Conservation (phyloP, 495 filamentous ascomycete genomes). For the Neurospora pannonica region DNA sequence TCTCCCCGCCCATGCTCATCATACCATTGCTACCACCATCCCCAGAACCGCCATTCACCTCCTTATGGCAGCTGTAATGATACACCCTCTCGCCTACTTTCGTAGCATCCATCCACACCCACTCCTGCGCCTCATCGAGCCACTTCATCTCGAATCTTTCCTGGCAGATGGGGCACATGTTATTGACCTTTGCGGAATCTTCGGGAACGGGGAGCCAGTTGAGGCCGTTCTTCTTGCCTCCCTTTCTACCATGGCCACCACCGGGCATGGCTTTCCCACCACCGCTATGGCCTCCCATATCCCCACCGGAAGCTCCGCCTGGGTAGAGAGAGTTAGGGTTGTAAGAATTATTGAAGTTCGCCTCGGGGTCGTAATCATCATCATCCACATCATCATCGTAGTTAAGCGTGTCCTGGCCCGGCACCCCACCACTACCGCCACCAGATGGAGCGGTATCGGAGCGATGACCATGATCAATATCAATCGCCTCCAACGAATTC, state of each 20-base stretch:
- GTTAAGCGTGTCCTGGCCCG: background rate
- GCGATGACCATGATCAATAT: slow-evolving; percentile 40
- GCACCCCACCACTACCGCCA: background rate
- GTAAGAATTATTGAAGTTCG: background rate
- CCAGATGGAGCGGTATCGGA: background rate
- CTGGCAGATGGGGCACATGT: slow-evolving; percentile 84
- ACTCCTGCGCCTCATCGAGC: slow-evolving; percentile 87
- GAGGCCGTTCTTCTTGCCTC: background rate
- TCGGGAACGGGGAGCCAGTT: slow-evolving; percentile 75
- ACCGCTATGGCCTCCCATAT: too few relatives aligned
- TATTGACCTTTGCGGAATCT: slow-evolving; percentile 50
- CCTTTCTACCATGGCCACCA: background rate
- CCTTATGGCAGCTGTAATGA: slow-evolving; percentile 81
- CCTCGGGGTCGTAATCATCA: background rate
- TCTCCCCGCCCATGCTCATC: background rate
- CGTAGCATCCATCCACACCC: slow-evolving; percentile 91
- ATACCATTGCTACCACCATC: slow-evolving; percentile 32
- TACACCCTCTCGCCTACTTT: slow-evolving; percentile 71
- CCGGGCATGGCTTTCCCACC: background rate
- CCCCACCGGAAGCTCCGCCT: too few relatives aligned
- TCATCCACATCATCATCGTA: background rate
- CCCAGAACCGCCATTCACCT: slow-evolving; percentile 52
- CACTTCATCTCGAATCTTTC: slow-evolving; percentile 84
- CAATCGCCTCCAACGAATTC: slow-evolving; percentile 63
- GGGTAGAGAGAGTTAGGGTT: background rate